Evolutionary conservation across 139 green algal species (phyloP), one percentile per base, ranked within the genome.

Genomic region (Micractinium sp.): DNA sequence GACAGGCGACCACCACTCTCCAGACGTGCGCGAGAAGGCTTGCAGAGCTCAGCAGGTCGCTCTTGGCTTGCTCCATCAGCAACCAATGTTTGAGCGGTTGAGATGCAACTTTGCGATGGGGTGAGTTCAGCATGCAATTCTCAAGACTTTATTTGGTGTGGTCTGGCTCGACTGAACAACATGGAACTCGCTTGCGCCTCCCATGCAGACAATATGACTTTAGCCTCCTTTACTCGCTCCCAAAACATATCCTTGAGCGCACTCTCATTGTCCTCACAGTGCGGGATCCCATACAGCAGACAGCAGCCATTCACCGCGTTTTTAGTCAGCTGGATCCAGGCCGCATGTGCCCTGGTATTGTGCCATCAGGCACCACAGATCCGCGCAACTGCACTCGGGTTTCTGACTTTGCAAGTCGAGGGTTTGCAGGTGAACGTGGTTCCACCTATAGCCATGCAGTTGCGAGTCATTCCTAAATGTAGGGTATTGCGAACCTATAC

Each of bases 41-140:
- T 80, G 74, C 74, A 29, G 23, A 20, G 74, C 74, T 33, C 74
- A 80, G 74, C 74, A 35, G n/a, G n/a, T 80, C 33, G 74, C 74
- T 33, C 74, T 80, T 33, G 74, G 74, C 74, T 35, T 80, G 74
- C 74, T 80, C n/a, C 74, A 80, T 35, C 74, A 80, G 74, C 74
- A 80, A 35, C 33, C 74, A 22, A 23, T 80, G 33, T 80, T 39
- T 22, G 74, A 80, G 74, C 74, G 74, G n/a, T n/a, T 80, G 33
- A 22, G 74, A 20, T 80, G 74, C 74, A 80, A 80, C 74, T 80
- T 53, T 47, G 74, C 74, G 5, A 38, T 29, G 74, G 74, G 74
- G 74, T 80, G 74, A 80, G 74, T 35, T 33, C 22, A 71, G 20
- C 22, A 71, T 31, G 19, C 20, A 31, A 23, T 71, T 25, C 19